These are phyloP conservation scores for Xylaria polymorpha DNA, from an alignment of 2,329 filamentous ascomycete species.

Conservation along the genomic window DNA sequence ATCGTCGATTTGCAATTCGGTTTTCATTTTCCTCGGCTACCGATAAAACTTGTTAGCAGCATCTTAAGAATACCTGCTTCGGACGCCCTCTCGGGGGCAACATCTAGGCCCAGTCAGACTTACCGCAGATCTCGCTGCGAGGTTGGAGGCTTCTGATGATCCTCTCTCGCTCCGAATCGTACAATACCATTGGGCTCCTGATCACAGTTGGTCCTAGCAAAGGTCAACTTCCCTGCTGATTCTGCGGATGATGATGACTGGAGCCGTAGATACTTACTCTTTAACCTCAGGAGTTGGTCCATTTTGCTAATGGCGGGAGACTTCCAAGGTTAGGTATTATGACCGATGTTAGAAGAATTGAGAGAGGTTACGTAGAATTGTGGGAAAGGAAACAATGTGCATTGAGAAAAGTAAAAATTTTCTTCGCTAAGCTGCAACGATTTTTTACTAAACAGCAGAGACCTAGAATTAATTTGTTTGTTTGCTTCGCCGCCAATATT, in stretches of 20 bases:
- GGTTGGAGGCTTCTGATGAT: conserved; percentile 6
- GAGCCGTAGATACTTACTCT: conserved; percentile 4
- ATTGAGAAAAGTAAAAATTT: neutral
- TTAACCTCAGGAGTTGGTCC: conserved; percentile 3
- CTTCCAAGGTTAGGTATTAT: too few relatives aligned
- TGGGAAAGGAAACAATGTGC: neutral
- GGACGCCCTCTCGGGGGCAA: neutral
- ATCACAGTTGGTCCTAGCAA: neutral
- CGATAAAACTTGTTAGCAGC: conserved; percentile 6
- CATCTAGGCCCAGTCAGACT: neutral
- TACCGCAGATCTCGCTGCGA: conserved; percentile 31
- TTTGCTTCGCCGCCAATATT: neutral
- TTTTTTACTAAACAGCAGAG: neutral
- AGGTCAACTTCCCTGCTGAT: neutral
- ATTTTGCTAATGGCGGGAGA: neutral
- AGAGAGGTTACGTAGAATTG: neutral
- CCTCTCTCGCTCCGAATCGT: conserved; percentile 11
- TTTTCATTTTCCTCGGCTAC: conserved; percentile 26
- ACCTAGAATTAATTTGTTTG: neutral
- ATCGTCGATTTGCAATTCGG: conserved; percentile 15
- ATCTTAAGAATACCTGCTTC: neutral
- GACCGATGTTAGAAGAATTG: neutral
- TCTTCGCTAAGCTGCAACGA: neutral
- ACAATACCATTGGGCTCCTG: neutral
- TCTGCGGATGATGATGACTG: neutral